Evolutionary conservation across 495 filamentous ascomycete species (phyloP), one percentile per base, ranked within the genome.

Genomic region (Penicillium coprophilum): DNA sequence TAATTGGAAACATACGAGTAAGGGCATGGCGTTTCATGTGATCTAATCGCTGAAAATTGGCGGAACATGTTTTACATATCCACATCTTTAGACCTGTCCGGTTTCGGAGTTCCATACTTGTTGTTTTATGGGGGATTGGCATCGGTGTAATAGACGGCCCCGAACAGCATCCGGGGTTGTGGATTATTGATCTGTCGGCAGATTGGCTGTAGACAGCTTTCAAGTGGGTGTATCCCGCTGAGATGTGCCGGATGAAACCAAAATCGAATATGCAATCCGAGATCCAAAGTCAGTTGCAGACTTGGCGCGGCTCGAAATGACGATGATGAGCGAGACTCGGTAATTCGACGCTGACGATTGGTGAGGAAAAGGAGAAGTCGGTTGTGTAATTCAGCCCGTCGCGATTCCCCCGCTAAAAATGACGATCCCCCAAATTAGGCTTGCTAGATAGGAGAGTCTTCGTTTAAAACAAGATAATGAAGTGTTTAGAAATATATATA

Each of bases 21-120:
- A 54, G 36, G 12, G 34, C 30, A 59, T 73, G 72, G 20, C 71
- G 67, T 46, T 66, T 69, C 51, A 68, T 50, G 52, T 75, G 70
- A 60, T 72, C 67, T 40, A 67, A 24, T 27, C 71, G 63, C 19
- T 62, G 59, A 49, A 75, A 73, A 23, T 34, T 49, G 2, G 70
- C 57, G n/a, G 55, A n/a, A 46, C 71, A 73, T 23, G 60, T 38
- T 40, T 71, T 53, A 51, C 72, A 73, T 34, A 39, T 65, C 72
- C 69, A 71, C 15, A 27, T 51, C 38, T 54, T 55, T 11, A 34
- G 54, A 11, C 36, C 31, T 24, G 38, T 12, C 20, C 28, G 46
- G 39, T 36, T 6, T 50, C 21, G 0, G 39, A 13, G n/a, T 56
- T 51, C n/a, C 28, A 56, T 46, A 40, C 53, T 45, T 50, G 45